A percentile compares a stretch with the other conserved stretches of the same genome.
Evolutionary conservation across 129 eudicot species (phyloP).

Genomic region (Pseudognaphalium luteoalbum): DNA sequence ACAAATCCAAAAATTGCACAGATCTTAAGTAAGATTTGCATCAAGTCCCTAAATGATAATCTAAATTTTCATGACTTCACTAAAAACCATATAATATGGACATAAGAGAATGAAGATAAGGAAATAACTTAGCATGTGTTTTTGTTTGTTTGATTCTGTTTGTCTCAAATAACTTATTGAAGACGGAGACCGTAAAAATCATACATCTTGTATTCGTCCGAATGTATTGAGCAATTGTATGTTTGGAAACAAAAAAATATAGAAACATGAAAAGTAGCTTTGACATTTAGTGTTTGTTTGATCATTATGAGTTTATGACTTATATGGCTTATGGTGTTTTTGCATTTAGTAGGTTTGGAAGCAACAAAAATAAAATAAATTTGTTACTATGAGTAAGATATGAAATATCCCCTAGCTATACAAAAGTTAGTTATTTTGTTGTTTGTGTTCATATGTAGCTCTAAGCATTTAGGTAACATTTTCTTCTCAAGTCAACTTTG

Average conservation of each 20-base stretch:
- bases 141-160: slow-evolving; percentile 42
- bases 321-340: no score
- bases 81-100: slow-evolving; percentile 7
- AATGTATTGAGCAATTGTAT: slow-evolving; percentile 13
- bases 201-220: not conserved
- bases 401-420: no score
- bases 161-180: slow-evolving; percentile 31
- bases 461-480: no score
- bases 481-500: no score
- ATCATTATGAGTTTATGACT: no score
- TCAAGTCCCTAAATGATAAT: slow-evolving; percentile 34
- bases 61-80: slow-evolving; percentile 17
- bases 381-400: no score
- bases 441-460: no score
- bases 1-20: slow-evolving; percentile 33
- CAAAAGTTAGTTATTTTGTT: no score
- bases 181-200: slow-evolving; percentile 11
- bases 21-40: slow-evolving; percentile 38
- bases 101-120: slow-evolving; percentile 10
- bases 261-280: not conserved
- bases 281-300: no score
- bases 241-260: not conserved
- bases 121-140: slow-evolving; percentile 20
- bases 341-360: no score
- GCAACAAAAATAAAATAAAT: no score